Evolutionary conservation across 306 rosid species (phyloP).

Genomic region (Astragalus glycyphyllos): DNA sequence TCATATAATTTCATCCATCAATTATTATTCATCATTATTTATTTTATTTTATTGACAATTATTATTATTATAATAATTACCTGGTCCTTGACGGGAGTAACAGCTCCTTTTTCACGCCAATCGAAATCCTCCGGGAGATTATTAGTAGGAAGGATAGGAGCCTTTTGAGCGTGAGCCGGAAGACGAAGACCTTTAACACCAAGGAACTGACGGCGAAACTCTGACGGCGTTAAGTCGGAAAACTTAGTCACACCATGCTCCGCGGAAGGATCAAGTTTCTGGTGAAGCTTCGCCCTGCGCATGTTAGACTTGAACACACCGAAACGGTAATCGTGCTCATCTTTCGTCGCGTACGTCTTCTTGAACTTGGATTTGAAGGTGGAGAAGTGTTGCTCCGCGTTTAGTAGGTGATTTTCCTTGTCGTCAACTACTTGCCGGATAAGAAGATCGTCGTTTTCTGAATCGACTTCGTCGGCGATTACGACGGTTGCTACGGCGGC

Average conservation of each 20-base stretch:
- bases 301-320: slow-evolving; percentile 74
- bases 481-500: slow-evolving; percentile 48
- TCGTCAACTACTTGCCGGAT: slow-evolving; percentile 78
- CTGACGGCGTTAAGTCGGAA: slow-evolving; percentile 81
- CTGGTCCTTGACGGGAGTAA: slow-evolving; percentile 82
- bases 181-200: slow-evolving; percentile 79
- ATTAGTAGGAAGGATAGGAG: slow-evolving; percentile 83
- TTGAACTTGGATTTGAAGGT: slow-evolving; percentile 69
- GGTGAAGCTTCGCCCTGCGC: slow-evolving; percentile 72
- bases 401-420: slow-evolving; percentile 58
- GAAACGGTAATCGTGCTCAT: slow-evolving; percentile 86
- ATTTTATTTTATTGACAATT: too few species aligned
- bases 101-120: slow-evolving; percentile 95
- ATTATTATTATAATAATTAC: slow-evolving; percentile 27
- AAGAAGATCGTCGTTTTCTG: slow-evolving; percentile 48
- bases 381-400: slow-evolving; percentile 77
- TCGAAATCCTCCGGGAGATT: slow-evolving; percentile 82
- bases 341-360: slow-evolving; percentile 61
- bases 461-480: slow-evolving; percentile 1
- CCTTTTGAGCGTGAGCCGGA: slow-evolving; percentile 69
- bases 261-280: slow-evolving; percentile 83
- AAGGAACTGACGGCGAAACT: slow-evolving; percentile 70
- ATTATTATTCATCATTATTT: too few species aligned
- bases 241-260: slow-evolving; percentile 87
- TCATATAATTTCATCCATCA: background rate